Evolutionary conservation across 257 asterid species (phyloP), one percentile per base, ranked within the genome.

Genomic region (Leonotis leonurus): DNA sequence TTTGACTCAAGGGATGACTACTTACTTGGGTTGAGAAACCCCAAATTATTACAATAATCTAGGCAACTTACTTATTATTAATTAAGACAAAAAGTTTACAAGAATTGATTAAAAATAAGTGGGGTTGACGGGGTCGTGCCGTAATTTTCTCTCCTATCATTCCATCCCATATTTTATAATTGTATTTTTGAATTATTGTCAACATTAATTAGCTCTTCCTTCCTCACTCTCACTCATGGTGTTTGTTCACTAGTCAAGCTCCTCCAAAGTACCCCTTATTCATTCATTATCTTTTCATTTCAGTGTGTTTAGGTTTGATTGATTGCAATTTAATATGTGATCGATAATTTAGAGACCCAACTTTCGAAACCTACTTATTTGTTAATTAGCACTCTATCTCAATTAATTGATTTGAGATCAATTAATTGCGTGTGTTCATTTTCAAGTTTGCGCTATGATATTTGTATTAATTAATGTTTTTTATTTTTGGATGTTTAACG

Each of bases 211-310:
- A 48, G 13, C 10, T 22, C 24, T 12, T 64, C 32, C 70, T 68
- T n/a, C n/a, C n/a, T n/a, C n/a, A n/a, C n/a, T n/a, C n/a, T 59
- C 60, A 44, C 17, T 59, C 11, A 13, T 72, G 67, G 65, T 46
- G 64, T 69, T 76, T 26, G 78, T 40, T 56, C 70, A 41, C 9
- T 4, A 36, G 89, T 83, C 84, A 73, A 75, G 67, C 39, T 75
- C 75, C 41, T 18, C 65, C 46, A 62, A 71, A 62, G 12, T 12
- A 6, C 30, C 3, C 10, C 49, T 2, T 4, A 18, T 57, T 35
- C n/a, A n/a, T n/a, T n/a, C n/a, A n/a, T 35, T 5, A 3, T 21
- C 21, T 13, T 33, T 33, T 56, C 6, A 29, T 54, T 25, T 0
- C 33, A 56, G 1, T 56, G 13, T 33, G 16, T 8, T 56, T 35